A percentile compares a stretch with the other conserved stretches of the same genome.
phyloP scores from a whole-genome alignment of 371 early-diverging fungal genomes.

The Mucor piriformis region DNA sequence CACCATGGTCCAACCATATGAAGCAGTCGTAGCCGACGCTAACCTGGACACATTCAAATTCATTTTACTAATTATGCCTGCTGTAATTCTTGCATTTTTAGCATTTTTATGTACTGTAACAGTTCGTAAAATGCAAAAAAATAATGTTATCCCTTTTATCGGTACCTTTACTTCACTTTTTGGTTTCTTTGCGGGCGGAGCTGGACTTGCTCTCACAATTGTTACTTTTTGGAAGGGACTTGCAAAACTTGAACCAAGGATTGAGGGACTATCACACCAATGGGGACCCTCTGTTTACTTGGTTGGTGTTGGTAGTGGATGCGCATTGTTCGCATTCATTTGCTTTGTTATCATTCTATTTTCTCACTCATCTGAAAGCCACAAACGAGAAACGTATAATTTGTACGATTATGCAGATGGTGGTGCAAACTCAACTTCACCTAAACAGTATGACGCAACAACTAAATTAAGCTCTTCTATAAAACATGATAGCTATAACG shows the following conservation, averaged over 20 bases:
- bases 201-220: slow-evolving; percentile 26
- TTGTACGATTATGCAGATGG: slow-evolving; percentile 9
- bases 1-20: not conserved
- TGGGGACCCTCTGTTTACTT: slow-evolving; percentile 39
- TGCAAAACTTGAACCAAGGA: slow-evolving; percentile 10
- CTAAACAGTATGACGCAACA: not conserved
- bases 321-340: slow-evolving; percentile 21
- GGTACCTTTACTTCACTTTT: slow-evolving; percentile 27
- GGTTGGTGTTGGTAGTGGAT: slow-evolving; percentile 27
- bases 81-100: slow-evolving; percentile 31
- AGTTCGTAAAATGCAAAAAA: slow-evolving; percentile 25
- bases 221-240: slow-evolving; percentile 34
- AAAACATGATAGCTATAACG: slow-evolving; percentile 6
- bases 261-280: slow-evolving; percentile 30
- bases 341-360: slow-evolving; percentile 29
- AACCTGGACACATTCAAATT: slow-evolving; percentile 18
- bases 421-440: not conserved
- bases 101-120: slow-evolving; percentile 18
- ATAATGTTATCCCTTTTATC: slow-evolving; percentile 30
- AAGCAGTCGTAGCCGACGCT: slow-evolving; percentile 7
- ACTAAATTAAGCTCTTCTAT: not conserved
- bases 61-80: slow-evolving; percentile 32
- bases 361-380: not conserved
- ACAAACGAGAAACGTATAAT: slow-evolving; percentile 7
- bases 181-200: slow-evolving; percentile 27